Percentiles rank a stretch among this genome's conserved stretches.
These are phyloP conservation scores for Pseudogymnoascus sp. DNA, from an alignment of 2,329 filamentous ascomycete genomes.

Conservation along the genomic window DNA sequence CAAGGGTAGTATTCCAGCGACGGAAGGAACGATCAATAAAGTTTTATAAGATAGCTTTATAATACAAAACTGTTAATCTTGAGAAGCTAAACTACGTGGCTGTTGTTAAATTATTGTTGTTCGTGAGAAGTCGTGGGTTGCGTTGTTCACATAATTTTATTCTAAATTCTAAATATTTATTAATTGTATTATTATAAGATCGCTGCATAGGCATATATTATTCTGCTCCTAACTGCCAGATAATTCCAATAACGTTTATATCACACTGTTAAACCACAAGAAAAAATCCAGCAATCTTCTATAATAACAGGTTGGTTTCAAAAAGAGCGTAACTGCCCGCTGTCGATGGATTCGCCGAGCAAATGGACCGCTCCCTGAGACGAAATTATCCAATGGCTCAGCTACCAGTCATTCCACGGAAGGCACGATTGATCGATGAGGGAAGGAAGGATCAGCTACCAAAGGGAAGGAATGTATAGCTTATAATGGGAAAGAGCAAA, in stretches of 20 bases:
- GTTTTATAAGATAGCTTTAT: neutral
- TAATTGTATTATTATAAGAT: neutral
- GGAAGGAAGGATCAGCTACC: neutral
- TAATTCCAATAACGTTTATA: neutral
- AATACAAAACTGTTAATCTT: neutral
- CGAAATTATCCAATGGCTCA: neutral
- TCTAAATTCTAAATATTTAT: neutral
- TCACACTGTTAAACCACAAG: neutral
- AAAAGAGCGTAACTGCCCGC: neutral
- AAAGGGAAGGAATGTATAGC: neutral
- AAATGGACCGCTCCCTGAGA: neutral
- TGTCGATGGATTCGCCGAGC: neutral
- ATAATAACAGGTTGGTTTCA: neutral
- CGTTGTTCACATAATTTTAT: neutral
- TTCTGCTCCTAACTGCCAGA: neutral
- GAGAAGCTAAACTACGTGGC: neutral
- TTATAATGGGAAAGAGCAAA: neutral
- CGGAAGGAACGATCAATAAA: neutral
- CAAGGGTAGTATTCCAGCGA: neutral
- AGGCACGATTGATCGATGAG: neutral
- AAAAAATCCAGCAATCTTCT: neutral
- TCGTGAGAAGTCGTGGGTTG: too few species aligned
- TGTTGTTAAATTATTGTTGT: neutral
- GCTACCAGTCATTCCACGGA: neutral
- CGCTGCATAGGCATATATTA: neutral